Evolutionary conservation across 441 rosid genomes (phyloP), one percentile per base, ranked within the genome.

Genomic region (Francoa sonchifolia): DNA sequence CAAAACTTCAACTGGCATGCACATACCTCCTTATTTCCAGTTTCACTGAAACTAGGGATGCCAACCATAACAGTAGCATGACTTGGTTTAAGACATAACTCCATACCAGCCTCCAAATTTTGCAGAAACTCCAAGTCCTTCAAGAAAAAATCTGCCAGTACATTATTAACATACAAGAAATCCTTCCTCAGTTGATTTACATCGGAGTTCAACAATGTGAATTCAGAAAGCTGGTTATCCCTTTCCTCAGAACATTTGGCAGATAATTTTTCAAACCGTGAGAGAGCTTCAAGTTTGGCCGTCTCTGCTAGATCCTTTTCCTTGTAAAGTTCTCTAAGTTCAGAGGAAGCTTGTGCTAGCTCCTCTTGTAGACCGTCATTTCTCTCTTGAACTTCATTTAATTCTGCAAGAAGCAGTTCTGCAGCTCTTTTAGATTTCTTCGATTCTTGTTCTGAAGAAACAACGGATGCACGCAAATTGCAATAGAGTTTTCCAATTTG

Each of bases 341-440:
- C 82, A 56, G 39, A 39, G 15, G 66, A 57, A 55, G 55, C 54
- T 49, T 71, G 70, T 47, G 78, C 63, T 57, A 85, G 60, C 58
- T 82, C 90, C 64, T 84, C 99, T 66, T 82, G 99, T 48, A 93
- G 77, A 48, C 62, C 44, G 49, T 89, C 98, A 58, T 94, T 88
- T 74, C 95, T 89, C 63, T 85, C 96, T 65, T 89, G 96, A 59
- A 89, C 99, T 61, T 94, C 98, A 57, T 85, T 82, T 64, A 89
- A 67, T 67, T 94, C 98, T 1, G 96, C 90, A 65, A 89, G 73
- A 55, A 94, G 73, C 51, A 88, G 75, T 65, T 94, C 94, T 27
- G 98, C 86, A 18, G 96, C 96, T 63, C 84, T 76, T 64, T 61
- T 72, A 50, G 96, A 85, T 64, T 88, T 93, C 59, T 51, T 76